Evolutionary conservation across 768 basidiomycete genomes (phyloP).

Genomic region (Hirschioporus abietinus): DNA sequence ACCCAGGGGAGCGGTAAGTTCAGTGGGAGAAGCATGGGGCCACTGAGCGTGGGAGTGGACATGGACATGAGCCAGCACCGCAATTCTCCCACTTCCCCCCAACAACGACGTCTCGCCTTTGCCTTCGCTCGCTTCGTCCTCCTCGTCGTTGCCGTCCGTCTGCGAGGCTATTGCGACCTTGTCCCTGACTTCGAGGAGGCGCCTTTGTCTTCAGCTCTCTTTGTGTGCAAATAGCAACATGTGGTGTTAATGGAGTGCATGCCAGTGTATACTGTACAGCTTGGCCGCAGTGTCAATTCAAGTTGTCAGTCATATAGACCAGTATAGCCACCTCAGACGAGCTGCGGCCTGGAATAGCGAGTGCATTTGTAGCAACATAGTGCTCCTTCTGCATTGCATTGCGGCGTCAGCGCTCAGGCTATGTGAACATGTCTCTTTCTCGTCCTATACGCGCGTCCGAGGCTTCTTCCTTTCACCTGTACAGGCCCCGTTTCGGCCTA

Average conservation of each 20-base stretch:
- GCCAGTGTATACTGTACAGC: neutral
- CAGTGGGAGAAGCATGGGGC: slow-evolving; percentile 1
- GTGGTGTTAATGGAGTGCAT: too few species aligned
- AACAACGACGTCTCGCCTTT: slow-evolving; percentile 48
- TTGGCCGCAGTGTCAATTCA: neutral
- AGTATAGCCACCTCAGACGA: slow-evolving; percentile 1
- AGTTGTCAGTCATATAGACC: neutral
- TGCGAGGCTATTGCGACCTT: slow-evolving; percentile 10
- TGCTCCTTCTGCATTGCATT: neutral
- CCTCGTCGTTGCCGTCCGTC: slow-evolving; percentile 30
- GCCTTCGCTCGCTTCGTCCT: slow-evolving; percentile 42
- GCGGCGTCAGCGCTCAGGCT: neutral
- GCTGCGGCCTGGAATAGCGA: neutral
- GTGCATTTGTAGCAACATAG: neutral
- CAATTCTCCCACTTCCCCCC: slow-evolving; percentile 3
- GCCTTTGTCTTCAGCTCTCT: neutral
- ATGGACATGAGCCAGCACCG: slow-evolving; percentile 1
- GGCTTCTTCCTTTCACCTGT: too few species aligned
- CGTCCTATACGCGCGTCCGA: neutral
- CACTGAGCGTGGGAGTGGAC: neutral
- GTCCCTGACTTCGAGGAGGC: neutral
- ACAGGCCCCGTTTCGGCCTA: too few species aligned
- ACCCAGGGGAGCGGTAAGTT: neutral
- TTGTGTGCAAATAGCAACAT: too few species aligned
- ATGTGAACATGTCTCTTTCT: neutral